A percentile compares a stretch with the other conserved stretches of the same genome.
phyloP scores from a whole-genome alignment of 495 filamentous ascomycete species.

The Lasiosphaeriaceae sp. region DNA sequence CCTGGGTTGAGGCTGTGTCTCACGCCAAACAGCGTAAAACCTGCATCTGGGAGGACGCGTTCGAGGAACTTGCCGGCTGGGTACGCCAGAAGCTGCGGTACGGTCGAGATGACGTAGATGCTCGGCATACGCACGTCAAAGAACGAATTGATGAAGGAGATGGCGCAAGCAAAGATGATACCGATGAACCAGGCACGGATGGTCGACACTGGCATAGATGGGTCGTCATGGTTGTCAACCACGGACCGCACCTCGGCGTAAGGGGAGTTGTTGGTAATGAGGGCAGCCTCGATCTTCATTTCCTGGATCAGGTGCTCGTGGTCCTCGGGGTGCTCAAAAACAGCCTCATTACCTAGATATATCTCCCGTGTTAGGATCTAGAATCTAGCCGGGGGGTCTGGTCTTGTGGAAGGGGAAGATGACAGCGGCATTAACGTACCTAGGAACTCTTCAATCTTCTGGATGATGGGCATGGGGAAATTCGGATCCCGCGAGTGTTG shows the following conservation, averaged over 20 bases:
- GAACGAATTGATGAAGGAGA: constrained; percentile 41
- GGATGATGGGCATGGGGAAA: constrained; percentile 31
- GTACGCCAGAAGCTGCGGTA: constrained; percentile 40
- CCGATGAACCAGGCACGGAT: constrained; percentile 40
- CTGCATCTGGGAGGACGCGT: constrained; percentile 31
- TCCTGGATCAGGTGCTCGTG: constrained; percentile 33
- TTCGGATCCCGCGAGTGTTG: constrained; percentile 34
- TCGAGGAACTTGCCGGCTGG: constrained; percentile 35
- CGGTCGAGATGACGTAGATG: constrained; percentile 30
- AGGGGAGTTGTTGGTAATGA: constrained; percentile 42
- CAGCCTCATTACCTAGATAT: constrained; percentile 23
- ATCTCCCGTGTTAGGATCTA: no score
- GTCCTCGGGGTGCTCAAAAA: constrained; percentile 35
- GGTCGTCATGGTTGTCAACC: constrained; percentile 45
- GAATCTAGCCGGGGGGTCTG: no score
- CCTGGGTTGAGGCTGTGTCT: constrained; percentile 44
- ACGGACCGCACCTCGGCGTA: constrained; percentile 50
- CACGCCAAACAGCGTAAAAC: constrained; percentile 35
- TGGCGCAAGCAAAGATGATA: constrained; percentile 30
- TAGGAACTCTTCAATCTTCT: constrained; percentile 27
- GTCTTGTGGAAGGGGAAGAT: no score
- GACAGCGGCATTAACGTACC: constrained; percentile 7
- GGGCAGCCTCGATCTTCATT: constrained; percentile 41
- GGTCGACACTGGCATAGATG: constrained; percentile 32
- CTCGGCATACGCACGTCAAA: constrained; percentile 39